Evolutionary conservation across 768 basidiomycete genomes (phyloP).

Genomic region (Pisolithus orientalis): DNA sequence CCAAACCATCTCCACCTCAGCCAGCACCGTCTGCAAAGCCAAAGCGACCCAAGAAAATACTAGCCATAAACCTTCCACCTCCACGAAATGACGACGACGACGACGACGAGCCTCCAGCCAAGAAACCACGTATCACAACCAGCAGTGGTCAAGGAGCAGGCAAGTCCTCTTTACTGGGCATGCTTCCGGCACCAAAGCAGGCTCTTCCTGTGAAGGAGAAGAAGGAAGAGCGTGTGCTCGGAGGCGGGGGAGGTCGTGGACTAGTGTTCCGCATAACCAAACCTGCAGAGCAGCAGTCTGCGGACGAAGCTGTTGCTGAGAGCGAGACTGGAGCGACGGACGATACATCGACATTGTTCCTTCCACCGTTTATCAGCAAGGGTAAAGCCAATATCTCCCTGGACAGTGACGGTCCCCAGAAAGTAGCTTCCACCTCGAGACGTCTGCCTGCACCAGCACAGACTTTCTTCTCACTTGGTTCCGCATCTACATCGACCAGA

Average conservation of each 20-base stretch:
- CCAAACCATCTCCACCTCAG: not conserved
- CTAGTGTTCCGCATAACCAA: slow-evolving; percentile 46
- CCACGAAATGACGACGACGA: slow-evolving; percentile 37
- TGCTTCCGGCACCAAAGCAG: slow-evolving; percentile 72
- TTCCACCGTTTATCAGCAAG: slow-evolving; percentile 53
- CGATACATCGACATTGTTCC: slow-evolving; percentile 39
- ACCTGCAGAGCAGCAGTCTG: not conserved
- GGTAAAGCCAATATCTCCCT: slow-evolving; percentile 55
- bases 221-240: slow-evolving; percentile 51
- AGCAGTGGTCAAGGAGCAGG: slow-evolving; percentile 41
- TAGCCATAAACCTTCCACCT: slow-evolving; percentile 32
- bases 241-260: slow-evolving; percentile 55
- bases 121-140: slow-evolving; percentile 47
- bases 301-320: not conserved
- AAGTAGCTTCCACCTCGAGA: slow-evolving; percentile 8
- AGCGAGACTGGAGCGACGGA: not conserved
- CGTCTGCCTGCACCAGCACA: slow-evolving; percentile 31
- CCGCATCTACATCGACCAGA: slow-evolving; percentile 4
- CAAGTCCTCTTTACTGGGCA: slow-evolving; percentile 56
- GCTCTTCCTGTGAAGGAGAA: slow-evolving; percentile 32
- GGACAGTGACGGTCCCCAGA: slow-evolving; percentile 30
- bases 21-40: slow-evolving; percentile 26
- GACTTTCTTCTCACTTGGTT: slow-evolving; percentile 70
- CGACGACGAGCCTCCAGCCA: slow-evolving; percentile 51
- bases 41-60: slow-evolving; percentile 38